Evolutionary conservation across 306 rosid species (phyloP).

Genomic region (Vigna reflexopilosa): DNA sequence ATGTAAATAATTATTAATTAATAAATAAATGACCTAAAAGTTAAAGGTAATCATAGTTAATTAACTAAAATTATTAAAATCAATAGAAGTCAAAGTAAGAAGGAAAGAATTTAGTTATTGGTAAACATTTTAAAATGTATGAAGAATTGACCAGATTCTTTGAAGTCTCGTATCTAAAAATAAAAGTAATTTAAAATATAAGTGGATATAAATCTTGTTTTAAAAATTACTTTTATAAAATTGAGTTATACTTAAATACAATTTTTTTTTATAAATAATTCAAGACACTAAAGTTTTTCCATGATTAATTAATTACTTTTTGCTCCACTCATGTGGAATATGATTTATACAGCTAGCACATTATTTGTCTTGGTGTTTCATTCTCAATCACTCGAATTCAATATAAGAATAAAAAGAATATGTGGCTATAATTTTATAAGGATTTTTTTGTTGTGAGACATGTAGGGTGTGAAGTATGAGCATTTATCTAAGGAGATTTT

Average conservation of each 20-base stretch:
- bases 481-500: constrained; percentile 41
- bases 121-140: constrained; percentile 27
- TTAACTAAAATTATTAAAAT: not conserved
- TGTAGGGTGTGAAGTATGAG: constrained; percentile 32
- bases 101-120: not conserved
- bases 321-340: constrained; percentile 39
- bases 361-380: constrained; percentile 40
- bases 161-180: too few species aligned
- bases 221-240: too few species aligned
- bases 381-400: constrained; percentile 36
- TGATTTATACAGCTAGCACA: not conserved
- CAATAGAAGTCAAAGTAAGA: not conserved
- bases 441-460: constrained; percentile 38
- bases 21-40: too few species aligned
- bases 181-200: too few species aligned
- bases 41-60: not conserved
- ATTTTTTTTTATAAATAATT: not conserved
- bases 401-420: not conserved
- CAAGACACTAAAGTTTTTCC: constrained; percentile 11
- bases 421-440: not conserved
- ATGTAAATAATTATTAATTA: too few species aligned
- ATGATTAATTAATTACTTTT: constrained; percentile 31
- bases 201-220: fast-evolving
- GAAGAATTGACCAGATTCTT: too few species aligned
- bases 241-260: too few species aligned